Conservation (phyloP, 83 land plant species). For the Picea mariana region DNA sequence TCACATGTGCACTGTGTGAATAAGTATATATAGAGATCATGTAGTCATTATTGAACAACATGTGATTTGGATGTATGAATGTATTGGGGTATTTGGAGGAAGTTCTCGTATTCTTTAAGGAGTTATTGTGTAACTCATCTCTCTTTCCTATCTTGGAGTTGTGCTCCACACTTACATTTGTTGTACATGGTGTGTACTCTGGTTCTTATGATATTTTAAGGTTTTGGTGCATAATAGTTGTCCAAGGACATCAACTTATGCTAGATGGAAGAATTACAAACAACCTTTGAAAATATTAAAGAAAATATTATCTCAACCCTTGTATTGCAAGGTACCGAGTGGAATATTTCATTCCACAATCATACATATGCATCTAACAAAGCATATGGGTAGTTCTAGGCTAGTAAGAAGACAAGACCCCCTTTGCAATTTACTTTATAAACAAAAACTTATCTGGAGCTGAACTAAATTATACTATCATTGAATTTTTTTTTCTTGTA, state of each 20-base stretch:
- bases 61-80: too few species aligned
- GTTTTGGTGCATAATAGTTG: neutral
- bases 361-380: neutral
- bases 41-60: too few species aligned
- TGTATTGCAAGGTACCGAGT: neutral
- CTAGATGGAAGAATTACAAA: neutral
- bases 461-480: neutral
- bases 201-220: too few species aligned
- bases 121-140: too few species aligned
- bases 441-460: neutral
- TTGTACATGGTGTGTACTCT: too few species aligned
- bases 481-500: neutral
- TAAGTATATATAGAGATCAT: too few species aligned
- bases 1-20: too few species aligned
- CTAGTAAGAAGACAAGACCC: neutral
- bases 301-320: neutral
- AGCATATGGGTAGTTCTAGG: neutral
- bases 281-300: neutral
- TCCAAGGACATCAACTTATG: neutral
- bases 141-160: too few species aligned
- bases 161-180: too few species aligned
- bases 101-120: too few species aligned
- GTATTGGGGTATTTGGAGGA: too few species aligned
- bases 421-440: neutral
- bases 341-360: neutral